Evolutionary conservation across 2,329 filamentous ascomycete genomes (phyloP), one percentile per base, ranked within the genome.

Genomic region (Ramichloridium luteum): DNA sequence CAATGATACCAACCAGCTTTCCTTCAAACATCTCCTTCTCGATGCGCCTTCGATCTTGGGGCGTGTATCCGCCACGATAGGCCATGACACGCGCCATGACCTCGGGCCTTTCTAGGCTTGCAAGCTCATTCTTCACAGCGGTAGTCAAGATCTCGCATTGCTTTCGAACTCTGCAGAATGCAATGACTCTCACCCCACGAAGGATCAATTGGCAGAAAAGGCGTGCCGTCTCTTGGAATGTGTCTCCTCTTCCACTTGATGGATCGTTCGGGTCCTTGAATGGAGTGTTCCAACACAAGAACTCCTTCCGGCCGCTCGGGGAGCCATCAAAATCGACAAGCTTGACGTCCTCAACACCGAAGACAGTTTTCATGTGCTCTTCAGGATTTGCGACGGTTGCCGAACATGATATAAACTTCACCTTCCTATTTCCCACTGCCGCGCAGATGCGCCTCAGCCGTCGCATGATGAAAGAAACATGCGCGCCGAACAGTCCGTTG

Each of bases 1-100:
- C 88, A 17, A 98, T 77, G 35, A 98, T 92, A 1, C 90, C 90
- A 38, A 94, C 68, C 1, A 98, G 67, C 48, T 86, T 90, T 0
- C 90, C 90, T 34, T 93, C 81, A 46, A 98, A 98, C 90, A 98
- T 96, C 52, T 96, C 86, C 15, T 70, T 74, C 55, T 98, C 90
- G 37, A 98, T 94, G 34, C 72, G 68, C 12, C 90, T 73, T 34
- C 90, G 70, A 49, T 98, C 90, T 53, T 92, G 80, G 2, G 88
- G 75, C 3, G 86, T 93, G 51, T 98, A 98, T 0, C 90, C 90
- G 14, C 90, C 90, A 39, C 90, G 75, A 50, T 98, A 98, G 1
- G 82, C 84, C 85, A 93, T 94, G 1, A 98, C 83, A 28, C 88
- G 67, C 16, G 72, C 72, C 47, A 74, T 73, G 22, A 83, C 78